Conservation (phyloP, 2,329 filamentous ascomycete genomes). For the Pseudocercospora vitis region DNA sequence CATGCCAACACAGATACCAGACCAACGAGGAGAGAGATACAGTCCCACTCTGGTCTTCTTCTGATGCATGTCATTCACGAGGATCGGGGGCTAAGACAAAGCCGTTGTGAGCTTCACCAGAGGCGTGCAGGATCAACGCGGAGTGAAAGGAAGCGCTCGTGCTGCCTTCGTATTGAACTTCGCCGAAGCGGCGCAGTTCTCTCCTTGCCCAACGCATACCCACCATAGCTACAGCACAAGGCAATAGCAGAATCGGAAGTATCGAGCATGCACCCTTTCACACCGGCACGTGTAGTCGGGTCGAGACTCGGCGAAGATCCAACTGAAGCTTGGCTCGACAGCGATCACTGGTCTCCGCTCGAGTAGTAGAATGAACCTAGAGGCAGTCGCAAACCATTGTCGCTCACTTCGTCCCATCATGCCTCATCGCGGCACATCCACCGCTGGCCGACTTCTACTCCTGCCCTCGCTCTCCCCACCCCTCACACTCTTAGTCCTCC, state of each 20-base stretch:
- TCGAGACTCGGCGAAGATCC: too few species aligned
- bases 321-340: too few species aligned
- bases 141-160: neutral
- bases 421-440: constrained; percentile 1
- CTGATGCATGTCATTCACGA: neutral
- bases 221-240: too few species aligned
- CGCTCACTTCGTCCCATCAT: neutral
- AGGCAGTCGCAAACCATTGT: too few species aligned
- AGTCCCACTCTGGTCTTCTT: neutral
- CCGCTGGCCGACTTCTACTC: constrained; percentile 18
- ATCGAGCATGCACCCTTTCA: too few species aligned
- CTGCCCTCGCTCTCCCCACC: constrained; percentile 8
- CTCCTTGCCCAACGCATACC: too few species aligned
- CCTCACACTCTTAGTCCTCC: constrained; percentile 14
- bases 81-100: neutral
- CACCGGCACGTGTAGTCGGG: too few species aligned
- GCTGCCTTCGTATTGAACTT: too few species aligned
- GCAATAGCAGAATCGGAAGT: too few species aligned
- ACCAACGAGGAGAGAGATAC: neutral
- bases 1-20: neutral
- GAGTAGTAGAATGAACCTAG: too few species aligned
- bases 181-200: too few species aligned
- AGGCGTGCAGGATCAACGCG: neutral
- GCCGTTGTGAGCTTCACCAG: neutral
- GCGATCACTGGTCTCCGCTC: too few species aligned